Evolutionary conservation across 192 early-diverging fungal species (phyloP), one percentile per base, ranked within the genome.

Genomic region (Backusella macrospora): DNA sequence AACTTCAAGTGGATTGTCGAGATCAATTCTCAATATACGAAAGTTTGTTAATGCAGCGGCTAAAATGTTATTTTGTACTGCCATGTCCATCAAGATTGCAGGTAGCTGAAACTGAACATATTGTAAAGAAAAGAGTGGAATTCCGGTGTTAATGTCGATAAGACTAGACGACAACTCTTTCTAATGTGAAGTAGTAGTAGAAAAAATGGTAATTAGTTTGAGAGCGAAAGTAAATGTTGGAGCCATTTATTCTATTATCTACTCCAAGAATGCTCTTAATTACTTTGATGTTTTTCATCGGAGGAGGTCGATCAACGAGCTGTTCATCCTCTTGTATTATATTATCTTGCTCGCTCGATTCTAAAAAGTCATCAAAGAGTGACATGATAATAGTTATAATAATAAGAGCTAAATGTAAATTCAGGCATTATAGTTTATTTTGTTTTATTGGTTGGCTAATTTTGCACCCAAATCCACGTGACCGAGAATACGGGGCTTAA

Each of bases 41-140:
- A 87, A 88, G 0, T 86, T 86, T 39, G 93, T 90, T 74, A 95
- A 86, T 10, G 90, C 91, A 64, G 97, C 85, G 15, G 92, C 86
- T 43, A 98, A 83, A 15, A 93, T 86, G 74, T 96, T 93, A 81
- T 93, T 95, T 52, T 92, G 85, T 12, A 97, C 95, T 0, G 85
- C 88, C 75, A 94, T 80, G n/a, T 89, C 85, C 7, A 90, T 84
- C 13, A 98, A 84, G 39, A 81, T 76, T 21, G 87, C 91, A 13
- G 95, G 92, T 71, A 96, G 90, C 47, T 90, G 88, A 68, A 97
- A 96, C 75, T 97, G 94, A 70, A 99, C 96, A 21, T 86, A 86
- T 75, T 95, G 95, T 23, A 99, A 85, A 14, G 88, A 85, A 75
- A 99, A 99, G 66, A 93, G 86, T 40, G 76, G 79, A 12, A 84